Evolutionary conservation across 2,329 filamentous ascomycete genomes (phyloP).

Genomic region (Apiospora koreana): DNA sequence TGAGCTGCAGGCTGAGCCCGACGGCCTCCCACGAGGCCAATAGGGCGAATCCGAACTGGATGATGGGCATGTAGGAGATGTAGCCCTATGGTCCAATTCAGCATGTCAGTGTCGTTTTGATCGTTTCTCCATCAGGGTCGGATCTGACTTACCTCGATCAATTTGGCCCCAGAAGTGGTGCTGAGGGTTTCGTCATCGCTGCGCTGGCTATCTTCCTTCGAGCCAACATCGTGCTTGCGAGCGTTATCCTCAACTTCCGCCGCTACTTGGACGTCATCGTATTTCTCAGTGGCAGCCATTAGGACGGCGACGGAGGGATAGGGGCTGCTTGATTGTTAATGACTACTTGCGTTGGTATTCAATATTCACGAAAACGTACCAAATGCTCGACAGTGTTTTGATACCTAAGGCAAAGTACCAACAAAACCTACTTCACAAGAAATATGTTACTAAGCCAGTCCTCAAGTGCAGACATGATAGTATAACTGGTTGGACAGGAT

Average conservation of each 20-base stretch:
- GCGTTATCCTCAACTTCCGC: background rate
- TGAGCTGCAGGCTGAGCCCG: slow-evolving; percentile 13
- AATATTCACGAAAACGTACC: background rate
- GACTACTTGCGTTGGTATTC: too few relatives aligned
- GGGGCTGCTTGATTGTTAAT: background rate
- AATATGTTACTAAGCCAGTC: background rate
- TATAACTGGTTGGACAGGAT: background rate
- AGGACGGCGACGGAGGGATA: background rate
- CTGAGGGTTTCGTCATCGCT: background rate
- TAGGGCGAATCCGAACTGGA: slow-evolving; percentile 13
- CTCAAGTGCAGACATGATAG: background rate
- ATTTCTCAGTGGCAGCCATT: background rate
- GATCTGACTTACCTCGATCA: background rate
- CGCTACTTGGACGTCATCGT: background rate
- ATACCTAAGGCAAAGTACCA: background rate
- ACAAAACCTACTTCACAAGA: too few relatives aligned
- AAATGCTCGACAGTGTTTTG: background rate
- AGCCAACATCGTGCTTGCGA: background rate
- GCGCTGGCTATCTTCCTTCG: background rate
- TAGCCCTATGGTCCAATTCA: background rate
- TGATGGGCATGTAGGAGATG: slow-evolving; percentile 10
- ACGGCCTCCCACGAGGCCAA: slow-evolving; percentile 12
- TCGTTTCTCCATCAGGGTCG: background rate
- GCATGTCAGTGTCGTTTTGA: background rate
- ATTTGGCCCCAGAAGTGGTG: background rate